Conservation (phyloP, 1,284 basidiomycete genomes). For the Kwoniella shivajii region DNA sequence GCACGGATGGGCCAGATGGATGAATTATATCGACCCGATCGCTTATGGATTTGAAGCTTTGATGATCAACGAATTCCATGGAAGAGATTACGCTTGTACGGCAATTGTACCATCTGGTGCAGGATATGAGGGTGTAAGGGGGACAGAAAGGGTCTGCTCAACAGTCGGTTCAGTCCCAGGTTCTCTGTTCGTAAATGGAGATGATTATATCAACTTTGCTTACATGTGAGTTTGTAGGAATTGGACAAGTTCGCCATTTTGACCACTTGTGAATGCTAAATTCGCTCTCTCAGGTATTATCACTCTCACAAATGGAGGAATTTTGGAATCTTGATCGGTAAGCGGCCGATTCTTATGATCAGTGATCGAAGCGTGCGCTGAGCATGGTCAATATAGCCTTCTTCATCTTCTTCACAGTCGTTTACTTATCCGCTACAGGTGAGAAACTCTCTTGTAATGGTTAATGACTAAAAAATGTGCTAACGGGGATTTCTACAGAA, state of each 20-base stretch:
- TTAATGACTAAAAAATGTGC: not conserved
- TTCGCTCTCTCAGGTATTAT: constrained; percentile 63
- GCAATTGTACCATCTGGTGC: constrained; percentile 49
- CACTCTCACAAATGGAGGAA: constrained; percentile 69
- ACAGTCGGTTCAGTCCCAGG: constrained; percentile 55
- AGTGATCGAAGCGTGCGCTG: too few species aligned
- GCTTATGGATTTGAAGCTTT: constrained; percentile 55
- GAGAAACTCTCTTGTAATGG: not conserved
- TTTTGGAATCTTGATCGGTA: constrained; percentile 62
- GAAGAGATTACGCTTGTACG: constrained; percentile 47
- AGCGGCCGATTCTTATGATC: too few species aligned
- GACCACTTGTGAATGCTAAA: too few species aligned
- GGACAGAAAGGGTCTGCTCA: constrained; percentile 52
- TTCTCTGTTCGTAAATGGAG: constrained; percentile 53
- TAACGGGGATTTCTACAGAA: constrained; percentile 35
- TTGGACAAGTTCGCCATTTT: too few species aligned
- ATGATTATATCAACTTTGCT: constrained; percentile 54
- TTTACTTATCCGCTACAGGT: constrained; percentile 61
- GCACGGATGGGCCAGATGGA: constrained; percentile 58
- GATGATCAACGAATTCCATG: constrained; percentile 60
- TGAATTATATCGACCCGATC: constrained; percentile 58
- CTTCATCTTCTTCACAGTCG: constrained; percentile 57
- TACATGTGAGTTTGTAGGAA: not conserved
- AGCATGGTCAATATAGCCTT: constrained; percentile 55
- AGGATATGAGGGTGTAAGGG: constrained; percentile 42